phyloP scores from a whole-genome alignment of 1,284 basidiomycete species.

The Cryptococcus sp. region DNA sequence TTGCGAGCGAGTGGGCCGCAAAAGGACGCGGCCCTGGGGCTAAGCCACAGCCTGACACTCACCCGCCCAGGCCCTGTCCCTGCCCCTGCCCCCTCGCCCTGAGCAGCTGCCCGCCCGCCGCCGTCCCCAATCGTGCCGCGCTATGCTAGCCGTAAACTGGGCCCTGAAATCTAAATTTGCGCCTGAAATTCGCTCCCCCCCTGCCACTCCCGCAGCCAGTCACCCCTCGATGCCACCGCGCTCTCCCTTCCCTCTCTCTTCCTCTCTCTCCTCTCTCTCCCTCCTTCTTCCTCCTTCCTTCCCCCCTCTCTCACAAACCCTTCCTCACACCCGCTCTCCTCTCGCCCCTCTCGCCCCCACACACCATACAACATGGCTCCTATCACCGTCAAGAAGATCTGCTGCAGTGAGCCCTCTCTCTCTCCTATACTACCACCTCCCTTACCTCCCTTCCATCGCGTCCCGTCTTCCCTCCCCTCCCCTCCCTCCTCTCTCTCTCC shows the following conservation, averaged over 20 bases:
- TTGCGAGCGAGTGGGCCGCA: no score
- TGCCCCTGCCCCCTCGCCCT: no score
- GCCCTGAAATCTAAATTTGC: no score
- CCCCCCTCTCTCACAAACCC: no score
- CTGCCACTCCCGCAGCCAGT: not conserved
- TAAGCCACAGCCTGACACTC: no score
- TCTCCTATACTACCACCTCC: constrained; percentile 6
- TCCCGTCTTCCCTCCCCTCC: not conserved
- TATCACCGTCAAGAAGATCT: constrained; percentile 75
- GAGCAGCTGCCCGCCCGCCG: no score
- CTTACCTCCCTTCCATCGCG: not conserved
- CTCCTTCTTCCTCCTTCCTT: constrained; percentile 8
- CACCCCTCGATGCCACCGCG: not conserved
- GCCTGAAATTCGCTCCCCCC: no score
- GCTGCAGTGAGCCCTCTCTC: constrained; percentile 68
- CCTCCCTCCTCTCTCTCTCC: constrained; percentile 16
- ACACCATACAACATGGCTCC: constrained; percentile 44
- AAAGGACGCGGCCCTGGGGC: no score
- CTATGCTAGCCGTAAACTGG: no score
- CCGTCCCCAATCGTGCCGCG: no score
- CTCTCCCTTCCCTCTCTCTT: constrained; percentile 3
- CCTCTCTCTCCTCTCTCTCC: not conserved
- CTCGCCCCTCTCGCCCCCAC: constrained; percentile 2
- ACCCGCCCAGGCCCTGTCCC: no score
- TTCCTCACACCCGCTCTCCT: not conserved